Evolutionary conservation across 306 rosid species (phyloP), one percentile per base, ranked within the genome.

Genomic region (Arachis hypogaea): DNA sequence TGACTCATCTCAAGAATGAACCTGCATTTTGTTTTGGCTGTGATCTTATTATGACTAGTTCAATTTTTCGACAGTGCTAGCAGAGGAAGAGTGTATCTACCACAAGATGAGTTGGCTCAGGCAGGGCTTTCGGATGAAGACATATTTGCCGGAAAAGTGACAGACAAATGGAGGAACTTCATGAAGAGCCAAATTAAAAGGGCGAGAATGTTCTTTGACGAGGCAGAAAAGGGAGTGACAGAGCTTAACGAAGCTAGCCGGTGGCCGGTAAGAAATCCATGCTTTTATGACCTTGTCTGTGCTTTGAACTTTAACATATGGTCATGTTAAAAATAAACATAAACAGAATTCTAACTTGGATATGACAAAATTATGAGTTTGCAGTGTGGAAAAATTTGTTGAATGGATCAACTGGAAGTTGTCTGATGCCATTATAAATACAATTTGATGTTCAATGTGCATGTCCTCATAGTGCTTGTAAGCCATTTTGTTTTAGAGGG

Each of bases 11-110:
- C 57, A 47, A 63, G 57, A 62, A 62, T 30, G 14, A 22, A 28
- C 56, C 11, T 58, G 42, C 64, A 22, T 59, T 60, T 76, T 38
- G 60, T 47, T 61, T 72, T 11, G 71, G 58, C 56, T 52, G 30
- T 49, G 56, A 51, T 52, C 11, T 71, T 71, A 76, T 59, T 14
- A 77, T 70, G 0, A 43, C 22, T 55, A 33, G 46, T 46, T 70
- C 2, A 49, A 76, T 60, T 61, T 76, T 56, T 11, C 38, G 46
- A 33, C 84, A 86, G 88, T 70, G 90, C 90, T 1, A 61, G 72
- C 28, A 83, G 90, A 81, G 90, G 88, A 78, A 86, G 90, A 74
- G 68, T 86, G 73, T 86, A 86, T 81, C 84, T 86, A 57, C 90
- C 90, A 3, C 90, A 86, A 72, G 90, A 86, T 66, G 90, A 86